A percentile compares a stretch with the other conserved stretches of the same genome.
phyloP scores from a whole-genome alignment of 2,329 filamentous ascomycete species.

The Neurospora sp. region DNA sequence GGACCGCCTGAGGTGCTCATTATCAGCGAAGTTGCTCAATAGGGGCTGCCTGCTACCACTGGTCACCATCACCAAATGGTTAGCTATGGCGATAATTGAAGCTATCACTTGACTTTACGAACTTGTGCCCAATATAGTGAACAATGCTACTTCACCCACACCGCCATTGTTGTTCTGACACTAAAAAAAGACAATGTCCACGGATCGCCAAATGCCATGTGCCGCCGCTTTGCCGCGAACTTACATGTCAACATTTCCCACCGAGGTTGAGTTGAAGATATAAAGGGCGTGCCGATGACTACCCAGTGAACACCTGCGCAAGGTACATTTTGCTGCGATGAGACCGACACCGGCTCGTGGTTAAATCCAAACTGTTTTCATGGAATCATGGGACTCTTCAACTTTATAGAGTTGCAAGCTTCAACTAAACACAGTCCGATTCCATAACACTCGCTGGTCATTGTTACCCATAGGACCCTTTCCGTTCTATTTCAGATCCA shows the following conservation, averaged over 20 bases:
- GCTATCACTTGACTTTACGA: background rate
- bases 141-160: background rate
- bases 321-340: background rate
- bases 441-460: no score
- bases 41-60: background rate
- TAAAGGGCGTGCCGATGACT: background rate
- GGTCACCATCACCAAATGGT: background rate
- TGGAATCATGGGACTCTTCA: no score
- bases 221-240: background rate
- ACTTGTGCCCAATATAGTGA: background rate
- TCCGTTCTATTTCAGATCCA: no score
- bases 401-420: no score
- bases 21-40: background rate
- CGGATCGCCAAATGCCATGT: background rate
- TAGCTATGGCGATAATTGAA: background rate
- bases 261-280: background rate
- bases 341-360: background rate
- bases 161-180: background rate
- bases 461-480: no score
- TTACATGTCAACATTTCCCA: background rate
- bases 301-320: background rate
- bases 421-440: no score
- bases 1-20: background rate
- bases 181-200: background rate
- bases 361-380: background rate